phyloP scores from a whole-genome alignment of 2,329 filamentous ascomycete species.

The Colletotrichum lini region DNA sequence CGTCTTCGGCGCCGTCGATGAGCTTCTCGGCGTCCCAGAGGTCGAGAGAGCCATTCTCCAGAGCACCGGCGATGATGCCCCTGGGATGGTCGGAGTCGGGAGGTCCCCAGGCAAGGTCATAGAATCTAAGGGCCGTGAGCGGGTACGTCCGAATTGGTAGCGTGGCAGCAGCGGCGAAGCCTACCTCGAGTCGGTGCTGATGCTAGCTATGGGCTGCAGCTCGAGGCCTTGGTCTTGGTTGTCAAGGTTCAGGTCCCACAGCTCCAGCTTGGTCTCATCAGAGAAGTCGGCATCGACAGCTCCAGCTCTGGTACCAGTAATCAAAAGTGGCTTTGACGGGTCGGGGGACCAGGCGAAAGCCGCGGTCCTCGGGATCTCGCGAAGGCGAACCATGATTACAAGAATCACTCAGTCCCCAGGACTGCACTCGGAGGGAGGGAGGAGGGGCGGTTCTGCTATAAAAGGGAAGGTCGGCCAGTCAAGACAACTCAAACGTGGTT shows the following conservation, averaged over 20 bases:
- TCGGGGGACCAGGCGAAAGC: constrained; percentile 97
- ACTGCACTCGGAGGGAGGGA: constrained; percentile 37
- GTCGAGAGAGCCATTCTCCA: constrained; percentile 94
- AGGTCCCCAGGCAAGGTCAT: constrained; percentile 95
- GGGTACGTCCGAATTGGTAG: constrained; percentile 14
- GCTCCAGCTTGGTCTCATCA: constrained; percentile 94
- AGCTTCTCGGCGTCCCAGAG: constrained; percentile 90
- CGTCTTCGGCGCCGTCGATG: constrained; percentile 72
- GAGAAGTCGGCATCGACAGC: constrained; percentile 98
- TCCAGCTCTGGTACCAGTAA: constrained; percentile 93
- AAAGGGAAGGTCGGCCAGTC: constrained; percentile 29
- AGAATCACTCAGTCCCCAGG: constrained; percentile 46
- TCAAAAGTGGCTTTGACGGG: constrained; percentile 83
- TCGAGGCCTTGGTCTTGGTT: constrained; percentile 82
- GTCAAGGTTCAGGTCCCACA: constrained; percentile 94
- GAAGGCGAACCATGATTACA: constrained; percentile 88
- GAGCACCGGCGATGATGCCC: constrained; percentile 93
- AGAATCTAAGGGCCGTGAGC: constrained; percentile 75
- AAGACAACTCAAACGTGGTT: constrained; percentile 22
- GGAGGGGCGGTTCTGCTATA: constrained; percentile 24
- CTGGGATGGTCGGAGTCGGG: constrained; percentile 82
- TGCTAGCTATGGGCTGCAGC: constrained; percentile 86
- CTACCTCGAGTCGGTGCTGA: constrained; percentile 92
- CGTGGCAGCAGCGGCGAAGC: constrained; percentile 19
- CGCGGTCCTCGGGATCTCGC: constrained; percentile 96